Percentiles rank a stretch among this genome's conserved stretches.
Conservation (phyloP, 345 rosid species). For the Hirschfeldia incana region DNA sequence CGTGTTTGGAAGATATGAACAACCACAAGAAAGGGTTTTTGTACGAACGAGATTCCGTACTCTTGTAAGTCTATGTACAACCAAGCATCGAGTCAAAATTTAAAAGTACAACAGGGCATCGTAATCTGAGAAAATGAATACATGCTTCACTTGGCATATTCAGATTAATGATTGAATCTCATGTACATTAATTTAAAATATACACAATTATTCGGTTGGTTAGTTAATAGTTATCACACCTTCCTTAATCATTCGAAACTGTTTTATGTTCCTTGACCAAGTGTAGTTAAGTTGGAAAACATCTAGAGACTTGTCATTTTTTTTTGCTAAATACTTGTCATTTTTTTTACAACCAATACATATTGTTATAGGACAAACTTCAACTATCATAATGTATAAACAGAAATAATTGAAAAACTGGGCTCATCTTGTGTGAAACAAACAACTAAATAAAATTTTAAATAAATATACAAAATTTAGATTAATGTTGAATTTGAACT, state of each 20-base stretch:
- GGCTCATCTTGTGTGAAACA: background rate
- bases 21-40: background rate
- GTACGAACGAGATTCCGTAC: constrained; percentile 38
- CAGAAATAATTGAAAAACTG: background rate
- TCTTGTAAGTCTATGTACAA: constrained; percentile 27
- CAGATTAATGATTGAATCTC: constrained; percentile 11
- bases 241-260: constrained; percentile 25
- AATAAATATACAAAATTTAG: background rate
- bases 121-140: constrained; percentile 11
- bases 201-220: constrained; percentile 10
- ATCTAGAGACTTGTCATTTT: background rate
- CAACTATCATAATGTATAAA: background rate
- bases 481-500: background rate
- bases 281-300: constrained; percentile 5
- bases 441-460: background rate
- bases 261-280: constrained; percentile 33
- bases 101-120: background rate
- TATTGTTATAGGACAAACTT: background rate
- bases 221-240: constrained; percentile 1
- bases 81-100: constrained; percentile 13
- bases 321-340: background rate
- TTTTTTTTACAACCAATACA: background rate
- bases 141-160: constrained; percentile 22
- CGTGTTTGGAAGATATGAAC: constrained; percentile 21
- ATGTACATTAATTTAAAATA: background rate